A percentile compares a stretch with the other conserved stretches of the same genome.
phyloP scores from a whole-genome alignment of 2,329 filamentous ascomycete species.

The Trichoderma harzianum region DNA sequence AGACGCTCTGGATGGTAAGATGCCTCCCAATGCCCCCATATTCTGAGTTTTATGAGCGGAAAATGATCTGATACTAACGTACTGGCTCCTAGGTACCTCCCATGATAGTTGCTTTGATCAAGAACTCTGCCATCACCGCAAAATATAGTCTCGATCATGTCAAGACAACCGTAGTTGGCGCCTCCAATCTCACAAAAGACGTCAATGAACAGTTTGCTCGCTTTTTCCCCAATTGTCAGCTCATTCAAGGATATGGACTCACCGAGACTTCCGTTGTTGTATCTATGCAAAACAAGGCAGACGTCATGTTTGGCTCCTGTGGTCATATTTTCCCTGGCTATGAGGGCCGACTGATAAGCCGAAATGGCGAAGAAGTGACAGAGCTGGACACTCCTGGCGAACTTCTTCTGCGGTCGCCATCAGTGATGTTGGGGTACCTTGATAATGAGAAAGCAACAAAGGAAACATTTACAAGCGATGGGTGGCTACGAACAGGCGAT shows the following conservation, averaged over 20 bases:
- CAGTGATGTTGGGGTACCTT: slow-evolving; percentile 71
- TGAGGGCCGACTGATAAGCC: slow-evolving; percentile 63
- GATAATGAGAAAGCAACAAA: slow-evolving; percentile 62
- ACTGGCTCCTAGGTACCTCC: slow-evolving; percentile 49
- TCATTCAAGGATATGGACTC: slow-evolving; percentile 69
- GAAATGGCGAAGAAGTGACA: slow-evolving; percentile 67
- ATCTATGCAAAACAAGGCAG: slow-evolving; percentile 54
- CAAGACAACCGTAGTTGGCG: slow-evolving; percentile 65
- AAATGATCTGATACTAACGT: neutral
- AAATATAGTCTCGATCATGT: slow-evolving; percentile 73
- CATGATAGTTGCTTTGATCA: slow-evolving; percentile 74
- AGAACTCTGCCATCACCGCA: slow-evolving; percentile 56
- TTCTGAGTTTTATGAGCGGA: neutral
- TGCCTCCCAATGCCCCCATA: too few species aligned
- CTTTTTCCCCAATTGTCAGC: slow-evolving; percentile 58
- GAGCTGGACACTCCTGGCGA: slow-evolving; percentile 66
- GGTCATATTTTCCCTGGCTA: slow-evolving; percentile 66
- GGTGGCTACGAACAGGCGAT: slow-evolving; percentile 31
- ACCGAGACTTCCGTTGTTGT: slow-evolving; percentile 76
- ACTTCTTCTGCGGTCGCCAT: slow-evolving; percentile 69
- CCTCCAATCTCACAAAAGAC: slow-evolving; percentile 73
- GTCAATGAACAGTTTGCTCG: slow-evolving; percentile 61
- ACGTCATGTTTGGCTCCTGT: slow-evolving; percentile 68
- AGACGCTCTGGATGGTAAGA: slow-evolving; percentile 59
- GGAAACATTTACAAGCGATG: slow-evolving; percentile 21